A percentile compares a stretch with the other conserved stretches of the same genome.
phyloP scores from a whole-genome alignment of 1,284 basidiomycete species.

The Testicularia cyperi region DNA sequence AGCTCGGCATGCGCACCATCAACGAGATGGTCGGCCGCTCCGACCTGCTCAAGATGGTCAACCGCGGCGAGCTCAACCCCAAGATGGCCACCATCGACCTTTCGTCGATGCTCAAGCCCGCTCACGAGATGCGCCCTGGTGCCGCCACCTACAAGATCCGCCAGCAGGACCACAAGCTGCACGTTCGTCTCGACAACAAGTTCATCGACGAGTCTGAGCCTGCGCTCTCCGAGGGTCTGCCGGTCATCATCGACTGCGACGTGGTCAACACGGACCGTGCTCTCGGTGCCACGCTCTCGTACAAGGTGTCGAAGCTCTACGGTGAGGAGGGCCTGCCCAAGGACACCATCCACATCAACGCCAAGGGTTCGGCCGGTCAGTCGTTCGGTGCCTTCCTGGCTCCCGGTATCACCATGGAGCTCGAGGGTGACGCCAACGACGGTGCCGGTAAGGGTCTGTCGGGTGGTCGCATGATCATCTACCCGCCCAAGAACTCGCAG shows the following conservation, averaged over 20 bases:
- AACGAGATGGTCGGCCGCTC: constrained; percentile 58
- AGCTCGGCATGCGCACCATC: constrained; percentile 54
- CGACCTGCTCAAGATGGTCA: constrained; percentile 49
- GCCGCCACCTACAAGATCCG: constrained; percentile 58
- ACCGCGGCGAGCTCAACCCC: constrained; percentile 46
- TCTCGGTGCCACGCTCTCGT: constrained; percentile 56
- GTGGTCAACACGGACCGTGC: constrained; percentile 58
- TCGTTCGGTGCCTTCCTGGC: constrained; percentile 56
- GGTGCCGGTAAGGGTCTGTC: constrained; percentile 48
- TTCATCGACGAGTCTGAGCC: constrained; percentile 58
- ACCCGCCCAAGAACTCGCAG: constrained; percentile 51
- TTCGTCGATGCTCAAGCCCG: constrained; percentile 51
- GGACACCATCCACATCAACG: constrained; percentile 58
- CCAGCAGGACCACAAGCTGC: constrained; percentile 57
- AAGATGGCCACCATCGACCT: constrained; percentile 54
- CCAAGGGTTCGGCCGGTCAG: constrained; percentile 55
- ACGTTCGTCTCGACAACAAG: constrained; percentile 58
- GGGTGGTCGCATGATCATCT: constrained; percentile 53
- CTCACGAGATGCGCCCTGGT: constrained; percentile 55
- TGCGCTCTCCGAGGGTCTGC: constrained; percentile 49
- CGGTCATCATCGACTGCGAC: constrained; percentile 56
- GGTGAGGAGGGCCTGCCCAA: constrained; percentile 53
- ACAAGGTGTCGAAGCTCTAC: constrained; percentile 55
- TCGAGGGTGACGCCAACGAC: constrained; percentile 56
- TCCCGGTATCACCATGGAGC: constrained; percentile 54